Evolutionary conservation across 805 yeast genomes (phyloP).

Genomic region (Saccharomycopsis babjevae): DNA sequence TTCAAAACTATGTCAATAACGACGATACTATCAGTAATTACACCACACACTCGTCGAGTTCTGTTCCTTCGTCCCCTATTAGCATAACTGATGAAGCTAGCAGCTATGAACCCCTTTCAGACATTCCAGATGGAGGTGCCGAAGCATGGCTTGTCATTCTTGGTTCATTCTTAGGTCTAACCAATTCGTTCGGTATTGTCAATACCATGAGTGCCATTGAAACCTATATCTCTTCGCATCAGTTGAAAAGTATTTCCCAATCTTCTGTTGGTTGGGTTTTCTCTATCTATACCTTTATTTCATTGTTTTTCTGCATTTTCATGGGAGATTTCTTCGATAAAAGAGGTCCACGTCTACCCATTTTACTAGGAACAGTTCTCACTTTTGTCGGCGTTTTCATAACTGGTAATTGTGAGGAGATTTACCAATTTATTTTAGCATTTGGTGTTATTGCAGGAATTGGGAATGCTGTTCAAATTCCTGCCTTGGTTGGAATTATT

Average conservation of each 20-base stretch:
- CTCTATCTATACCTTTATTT: slow-evolving; percentile 25
- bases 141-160: slow-evolving; percentile 45
- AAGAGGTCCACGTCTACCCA: slow-evolving; percentile 32
- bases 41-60: neutral
- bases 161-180: slow-evolving; percentile 50
- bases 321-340: slow-evolving; percentile 39
- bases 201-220: slow-evolving; percentile 61
- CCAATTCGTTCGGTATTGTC: slow-evolving; percentile 52
- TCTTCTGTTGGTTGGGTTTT: slow-evolving; percentile 63
- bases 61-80: neutral
- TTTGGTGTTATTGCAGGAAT: slow-evolving; percentile 39
- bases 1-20: neutral
- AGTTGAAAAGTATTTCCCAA: slow-evolving; percentile 34
- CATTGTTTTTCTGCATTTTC: slow-evolving; percentile 28
- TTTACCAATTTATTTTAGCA: slow-evolving; percentile 42
- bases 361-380: slow-evolving; percentile 30
- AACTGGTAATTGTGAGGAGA: slow-evolving; percentile 33
- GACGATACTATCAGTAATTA: neutral
- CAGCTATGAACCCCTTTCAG: neutral
- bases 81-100: neutral
- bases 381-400: slow-evolving; percentile 33
- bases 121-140: slow-evolving; percentile 49
- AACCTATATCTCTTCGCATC: slow-evolving; percentile 47
- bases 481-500: slow-evolving; percentile 34
- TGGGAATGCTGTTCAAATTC: slow-evolving; percentile 33